Conservation (phyloP, 257 asterid genomes). For the Scutellaria galericulata region DNA sequence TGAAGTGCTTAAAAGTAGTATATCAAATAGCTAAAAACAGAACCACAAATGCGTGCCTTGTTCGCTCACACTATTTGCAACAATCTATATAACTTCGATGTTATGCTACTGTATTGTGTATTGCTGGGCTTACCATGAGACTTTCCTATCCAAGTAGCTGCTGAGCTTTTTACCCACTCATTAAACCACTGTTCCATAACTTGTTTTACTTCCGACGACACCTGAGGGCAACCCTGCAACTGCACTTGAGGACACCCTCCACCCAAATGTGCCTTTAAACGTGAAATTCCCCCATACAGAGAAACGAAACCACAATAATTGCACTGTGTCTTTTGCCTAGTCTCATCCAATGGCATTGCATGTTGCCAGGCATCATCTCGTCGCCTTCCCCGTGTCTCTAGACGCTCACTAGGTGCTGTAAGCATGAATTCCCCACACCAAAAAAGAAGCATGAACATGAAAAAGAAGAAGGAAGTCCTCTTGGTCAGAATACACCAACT, state of each 20-base stretch:
- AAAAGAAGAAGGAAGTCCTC: not conserved
- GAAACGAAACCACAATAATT: constrained; percentile 53
- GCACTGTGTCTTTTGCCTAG: constrained; percentile 58
- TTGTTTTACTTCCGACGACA: constrained; percentile 45
- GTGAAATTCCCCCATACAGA: constrained; percentile 58
- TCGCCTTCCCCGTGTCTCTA: constrained; percentile 56
- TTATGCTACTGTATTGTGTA: not conserved
- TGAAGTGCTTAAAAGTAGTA: not conserved
- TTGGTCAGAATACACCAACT: constrained; percentile 1
- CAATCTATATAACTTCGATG: not conserved
- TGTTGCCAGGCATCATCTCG: constrained; percentile 61
- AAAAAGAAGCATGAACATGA: not conserved
- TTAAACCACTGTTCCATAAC: constrained; percentile 54
- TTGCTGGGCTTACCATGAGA: constrained; percentile 37
- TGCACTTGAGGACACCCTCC: constrained; percentile 52
- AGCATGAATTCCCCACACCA: constrained; percentile 4
- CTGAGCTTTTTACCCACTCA: constrained; percentile 46
- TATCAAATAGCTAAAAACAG: too few relatives aligned
- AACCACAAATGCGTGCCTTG: not conserved
- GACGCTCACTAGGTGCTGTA: constrained; percentile 36
- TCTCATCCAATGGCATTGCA: constrained; percentile 52
- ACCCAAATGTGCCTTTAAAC: constrained; percentile 61
- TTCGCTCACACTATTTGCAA: not conserved
- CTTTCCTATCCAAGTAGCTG: constrained; percentile 46
- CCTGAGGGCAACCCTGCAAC: constrained; percentile 57